Evolutionary conservation across 257 asterid genomes (phyloP), one percentile per base, ranked within the genome.

Genomic region (Phtheirospermum japonicum): DNA sequence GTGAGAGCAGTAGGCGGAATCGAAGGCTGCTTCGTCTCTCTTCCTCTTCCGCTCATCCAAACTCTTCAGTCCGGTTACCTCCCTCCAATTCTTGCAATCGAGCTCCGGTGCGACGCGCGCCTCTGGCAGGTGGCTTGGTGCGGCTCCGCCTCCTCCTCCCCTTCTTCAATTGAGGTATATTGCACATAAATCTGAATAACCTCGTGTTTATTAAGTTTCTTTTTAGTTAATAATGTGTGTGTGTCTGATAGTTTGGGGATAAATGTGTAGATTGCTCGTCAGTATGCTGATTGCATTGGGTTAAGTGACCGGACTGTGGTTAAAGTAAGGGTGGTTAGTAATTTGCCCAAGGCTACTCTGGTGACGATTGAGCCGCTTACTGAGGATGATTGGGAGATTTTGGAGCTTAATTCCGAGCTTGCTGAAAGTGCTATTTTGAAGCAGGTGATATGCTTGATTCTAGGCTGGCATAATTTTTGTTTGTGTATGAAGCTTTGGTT

Each of bases 321-420:
- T 66, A 84, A 51, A 67, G 94, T 93, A 64, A 81, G 82, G 52
- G 84, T 84, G 17, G 70, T 77, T 17, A 80, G 85, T 66, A 85
- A 84, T 76, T 70, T 93, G 51, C 87, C 95, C 18, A 82, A 87
- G 76, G 97, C 97, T 11, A 81, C 82, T 18, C 73, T 85, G 26
- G 99, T 93, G 74, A 79, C 94, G 32, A 63, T 89, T 14, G 99
- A 93, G 75, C 97, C 99, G 1, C 95, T 76, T 37, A 89, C 99
- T 0, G 99, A 89, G 83, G 99, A 93, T 73, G 99, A 89, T 77
- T 93, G 99, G 99, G 99, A 93, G 83, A 82, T 89, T 70, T 66
- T 93, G 84, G 99, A 93, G 80, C 97, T 93, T 57, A 93, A 93
- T 75, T 73, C 99, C 9, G 96, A 89, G 85, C 86, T 79, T 67